Base-by-base conservation (phyloP, 192 early-diverging fungal species). In the Backusella tuberculispora region DNA sequence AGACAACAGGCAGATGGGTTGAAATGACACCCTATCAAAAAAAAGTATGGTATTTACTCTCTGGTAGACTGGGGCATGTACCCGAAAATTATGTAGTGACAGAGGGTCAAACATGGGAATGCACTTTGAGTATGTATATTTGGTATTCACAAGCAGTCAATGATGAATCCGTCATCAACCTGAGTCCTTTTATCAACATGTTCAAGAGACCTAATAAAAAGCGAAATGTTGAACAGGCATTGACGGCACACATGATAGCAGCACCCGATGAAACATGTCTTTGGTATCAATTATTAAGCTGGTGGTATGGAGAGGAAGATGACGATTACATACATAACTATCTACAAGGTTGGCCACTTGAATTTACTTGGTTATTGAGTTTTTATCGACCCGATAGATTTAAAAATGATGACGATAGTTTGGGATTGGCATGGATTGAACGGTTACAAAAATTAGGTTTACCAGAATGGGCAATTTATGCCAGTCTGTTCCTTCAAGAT, bases 211-310 rank as follows among this genome's bases (percentile, higher is more conserved):
- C 21, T 3, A 1, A 3, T 3, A 1, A 13, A 4, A 60, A 21
- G 9, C 3, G 21, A 2, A 0, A 1, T 9, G 21, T 60, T 12
- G 10, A 13, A 4, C 21, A 26, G 0, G 3, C 21, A 4, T 13
- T 13, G 4, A 26, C 53, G 0, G 21, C n/a, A 26, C 7, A 60
- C 0, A 0, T 9, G 3, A 47, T 21, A 8, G 45, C 21, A 4
- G 0, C 5, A 6, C 68, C 68, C 1, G 68, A 69, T 34, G 12
- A 29, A 9, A 6, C 12, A 10, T 47, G 26, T 21, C 19, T 21
- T 10, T 69, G 68, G 68, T 69, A 69, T 69, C 68, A 69, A 14
- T n/a, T 69, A 47, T 47, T 69, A 44, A 6, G 45, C 17, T 69
- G 68, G 68, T 69, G 68, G 68, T 24, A 46, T 29, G 68, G 44